Percentiles rank a stretch among this genome's conserved stretches.
phyloP scores from a whole-genome alignment of 371 early-diverging fungal species.

The Dinochytrium kinnereticum region DNA sequence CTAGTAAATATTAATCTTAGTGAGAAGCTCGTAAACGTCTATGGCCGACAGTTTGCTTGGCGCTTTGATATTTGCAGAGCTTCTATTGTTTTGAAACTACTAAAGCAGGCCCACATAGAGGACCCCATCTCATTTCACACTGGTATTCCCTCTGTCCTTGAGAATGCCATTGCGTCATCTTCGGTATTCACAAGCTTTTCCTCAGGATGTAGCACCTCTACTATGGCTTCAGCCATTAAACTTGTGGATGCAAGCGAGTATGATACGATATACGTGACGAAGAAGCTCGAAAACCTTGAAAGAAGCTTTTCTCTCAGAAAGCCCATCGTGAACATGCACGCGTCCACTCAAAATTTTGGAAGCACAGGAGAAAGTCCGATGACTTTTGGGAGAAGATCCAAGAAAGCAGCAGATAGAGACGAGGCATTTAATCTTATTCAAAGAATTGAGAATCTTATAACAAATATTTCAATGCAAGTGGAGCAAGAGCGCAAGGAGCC shows the following conservation, averaged over 20 bases:
- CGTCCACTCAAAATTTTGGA: neutral
- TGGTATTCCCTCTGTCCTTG: neutral
- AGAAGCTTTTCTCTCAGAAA: constrained; percentile 1
- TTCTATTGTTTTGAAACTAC: neutral
- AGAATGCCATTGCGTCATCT: neutral
- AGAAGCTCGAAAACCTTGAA: neutral
- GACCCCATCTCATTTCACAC: neutral
- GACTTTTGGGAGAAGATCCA: neutral
- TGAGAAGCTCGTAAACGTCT: constrained; percentile 5
- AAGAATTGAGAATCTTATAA: neutral
- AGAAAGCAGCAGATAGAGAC: constrained; percentile 8
- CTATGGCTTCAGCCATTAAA: neutral
- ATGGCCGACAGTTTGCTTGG: neutral
- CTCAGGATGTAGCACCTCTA: neutral
- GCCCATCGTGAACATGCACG: neutral
- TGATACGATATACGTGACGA: neutral
- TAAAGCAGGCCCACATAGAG: neutral
- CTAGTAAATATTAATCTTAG: neutral
- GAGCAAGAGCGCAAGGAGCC: constrained; percentile 2
- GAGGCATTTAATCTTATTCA: neutral
- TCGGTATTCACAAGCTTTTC: neutral
- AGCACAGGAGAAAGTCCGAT: neutral
- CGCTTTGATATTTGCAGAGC: constrained; percentile 1
- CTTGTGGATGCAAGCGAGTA: neutral
- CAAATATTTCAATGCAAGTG: neutral